These are phyloP conservation scores for Drechslera avenae DNA, from an alignment of 2,329 filamentous ascomycete species.

Conservation along the genomic window DNA sequence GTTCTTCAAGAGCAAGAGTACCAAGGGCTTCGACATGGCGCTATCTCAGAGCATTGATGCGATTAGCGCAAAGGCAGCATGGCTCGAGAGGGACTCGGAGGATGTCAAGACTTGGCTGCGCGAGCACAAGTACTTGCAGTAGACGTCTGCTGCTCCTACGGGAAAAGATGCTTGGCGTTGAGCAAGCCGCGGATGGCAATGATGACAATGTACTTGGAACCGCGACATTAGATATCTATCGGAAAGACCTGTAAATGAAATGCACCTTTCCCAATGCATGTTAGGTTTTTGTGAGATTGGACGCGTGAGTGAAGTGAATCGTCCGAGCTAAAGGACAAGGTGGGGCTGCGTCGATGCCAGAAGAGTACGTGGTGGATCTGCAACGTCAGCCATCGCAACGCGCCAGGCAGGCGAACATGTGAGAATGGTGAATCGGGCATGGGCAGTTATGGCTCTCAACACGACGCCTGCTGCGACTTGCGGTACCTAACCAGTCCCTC, in stretches of 20 bases:
- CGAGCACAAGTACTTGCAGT: slow-evolving; percentile 64
- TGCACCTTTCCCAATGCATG: too few species aligned
- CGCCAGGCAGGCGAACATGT: slow-evolving; percentile 35
- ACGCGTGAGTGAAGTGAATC: too few species aligned
- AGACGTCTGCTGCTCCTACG: not conserved
- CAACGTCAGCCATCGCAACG: slow-evolving; percentile 38
- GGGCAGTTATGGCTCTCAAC: slow-evolving; percentile 22
- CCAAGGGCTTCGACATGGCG: slow-evolving; percentile 84
- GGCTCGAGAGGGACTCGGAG: slow-evolving; percentile 75
- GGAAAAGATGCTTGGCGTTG: not conserved
- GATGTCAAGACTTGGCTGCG: slow-evolving; percentile 78
- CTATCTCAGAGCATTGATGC: slow-evolving; percentile 88
- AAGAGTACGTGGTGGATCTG: slow-evolving; percentile 25
- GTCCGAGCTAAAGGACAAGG: too few species aligned
- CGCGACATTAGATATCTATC: too few species aligned
- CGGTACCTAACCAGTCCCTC: not conserved
- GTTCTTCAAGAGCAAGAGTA: slow-evolving; percentile 84
- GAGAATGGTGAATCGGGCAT: slow-evolving; percentile 26
- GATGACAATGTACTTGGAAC: too few species aligned
- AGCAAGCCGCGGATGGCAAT: too few species aligned
- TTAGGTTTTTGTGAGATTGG: too few species aligned
- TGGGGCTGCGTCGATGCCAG: slow-evolving; percentile 5
- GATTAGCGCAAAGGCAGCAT: slow-evolving; percentile 81
- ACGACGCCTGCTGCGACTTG: slow-evolving; percentile 1
- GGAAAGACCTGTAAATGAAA: too few species aligned